Evolutionary conservation across 768 basidiomycete species (phyloP).

Genomic region (Coprinellus micaceus): DNA sequence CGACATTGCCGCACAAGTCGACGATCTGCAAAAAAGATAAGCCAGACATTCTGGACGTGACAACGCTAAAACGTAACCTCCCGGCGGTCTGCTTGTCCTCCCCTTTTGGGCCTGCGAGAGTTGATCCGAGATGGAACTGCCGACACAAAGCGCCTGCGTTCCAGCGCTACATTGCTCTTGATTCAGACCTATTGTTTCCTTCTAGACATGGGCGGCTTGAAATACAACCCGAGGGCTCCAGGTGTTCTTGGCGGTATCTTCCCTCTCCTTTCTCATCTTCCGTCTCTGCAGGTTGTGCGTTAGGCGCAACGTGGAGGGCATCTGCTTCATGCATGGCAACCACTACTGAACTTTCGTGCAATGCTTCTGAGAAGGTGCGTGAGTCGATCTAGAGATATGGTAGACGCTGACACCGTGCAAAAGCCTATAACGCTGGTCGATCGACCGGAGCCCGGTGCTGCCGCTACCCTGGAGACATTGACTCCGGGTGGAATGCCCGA

Average conservation of each 20-base stretch:
- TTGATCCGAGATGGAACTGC: neutral
- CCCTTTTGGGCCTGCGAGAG: neutral
- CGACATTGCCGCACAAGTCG: conserved; percentile 69
- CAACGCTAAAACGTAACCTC: neutral
- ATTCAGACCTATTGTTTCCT: neutral
- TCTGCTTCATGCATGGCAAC: neutral
- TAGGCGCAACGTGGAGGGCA: neutral
- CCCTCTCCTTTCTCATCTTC: neutral
- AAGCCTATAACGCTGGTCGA: neutral
- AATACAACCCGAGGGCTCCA: neutral
- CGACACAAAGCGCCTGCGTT: neutral
- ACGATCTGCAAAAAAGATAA: conserved; percentile 62
- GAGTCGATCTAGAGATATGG: too few relatives aligned
- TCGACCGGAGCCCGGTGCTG: neutral
- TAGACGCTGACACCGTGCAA: neutral
- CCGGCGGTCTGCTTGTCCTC: neutral
- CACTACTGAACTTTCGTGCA: neutral
- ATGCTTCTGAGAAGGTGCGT: neutral
- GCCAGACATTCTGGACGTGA: conserved; percentile 10
- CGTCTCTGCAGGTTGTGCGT: neutral
- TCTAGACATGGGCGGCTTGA: neutral
- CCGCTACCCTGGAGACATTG: neutral
- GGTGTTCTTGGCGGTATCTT: neutral
- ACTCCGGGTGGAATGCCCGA: neutral
- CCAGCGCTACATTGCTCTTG: neutral